phyloP scores from a whole-genome alignment of 2,329 filamentous ascomycete species.

The Sphaerostilbella broomeana region DNA sequence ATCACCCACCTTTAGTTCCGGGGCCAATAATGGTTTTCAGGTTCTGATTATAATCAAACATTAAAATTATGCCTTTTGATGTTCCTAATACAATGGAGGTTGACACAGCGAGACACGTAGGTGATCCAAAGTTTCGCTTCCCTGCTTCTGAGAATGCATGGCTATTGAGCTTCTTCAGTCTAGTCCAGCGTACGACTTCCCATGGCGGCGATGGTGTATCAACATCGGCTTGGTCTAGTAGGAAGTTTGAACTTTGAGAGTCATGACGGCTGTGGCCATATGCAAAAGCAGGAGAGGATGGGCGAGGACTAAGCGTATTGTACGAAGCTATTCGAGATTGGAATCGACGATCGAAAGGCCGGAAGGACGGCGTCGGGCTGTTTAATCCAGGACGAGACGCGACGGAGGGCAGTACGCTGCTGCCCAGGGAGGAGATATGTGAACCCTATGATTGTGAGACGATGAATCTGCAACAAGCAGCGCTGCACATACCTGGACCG shows the following conservation, averaged over 20 bases:
- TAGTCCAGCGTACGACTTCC: constrained; percentile 97
- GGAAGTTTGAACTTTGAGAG: constrained; percentile 66
- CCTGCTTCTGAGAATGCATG: constrained; percentile 91
- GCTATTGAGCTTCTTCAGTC: constrained; percentile 77
- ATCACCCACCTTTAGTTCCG: constrained; percentile 69
- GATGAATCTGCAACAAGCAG: neutral
- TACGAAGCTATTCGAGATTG: constrained; percentile 71
- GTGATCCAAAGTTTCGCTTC: constrained; percentile 83
- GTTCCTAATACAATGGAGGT: constrained; percentile 87
- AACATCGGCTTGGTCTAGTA: constrained; percentile 54
- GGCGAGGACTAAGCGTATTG: constrained; percentile 52
- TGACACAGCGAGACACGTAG: constrained; percentile 83
- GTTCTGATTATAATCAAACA: constrained; percentile 97
- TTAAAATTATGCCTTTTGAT: constrained; percentile 84
- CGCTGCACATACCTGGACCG: constrained; percentile 58
- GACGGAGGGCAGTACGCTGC: constrained; percentile 64
- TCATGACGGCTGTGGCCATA: constrained; percentile 72
- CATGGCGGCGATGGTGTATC: constrained; percentile 76
- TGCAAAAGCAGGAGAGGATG: constrained; percentile 71
- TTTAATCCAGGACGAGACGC: constrained; percentile 58
- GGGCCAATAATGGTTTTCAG: constrained; percentile 90
- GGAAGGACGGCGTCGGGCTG: constrained; percentile 74
- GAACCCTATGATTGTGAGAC: constrained; percentile 47
- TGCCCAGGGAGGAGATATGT: constrained; percentile 59
- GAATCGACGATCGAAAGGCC: constrained; percentile 92